phyloP scores from a whole-genome alignment of 352 stramenopile genomes.

The Phytophthora citrophthora region DNA sequence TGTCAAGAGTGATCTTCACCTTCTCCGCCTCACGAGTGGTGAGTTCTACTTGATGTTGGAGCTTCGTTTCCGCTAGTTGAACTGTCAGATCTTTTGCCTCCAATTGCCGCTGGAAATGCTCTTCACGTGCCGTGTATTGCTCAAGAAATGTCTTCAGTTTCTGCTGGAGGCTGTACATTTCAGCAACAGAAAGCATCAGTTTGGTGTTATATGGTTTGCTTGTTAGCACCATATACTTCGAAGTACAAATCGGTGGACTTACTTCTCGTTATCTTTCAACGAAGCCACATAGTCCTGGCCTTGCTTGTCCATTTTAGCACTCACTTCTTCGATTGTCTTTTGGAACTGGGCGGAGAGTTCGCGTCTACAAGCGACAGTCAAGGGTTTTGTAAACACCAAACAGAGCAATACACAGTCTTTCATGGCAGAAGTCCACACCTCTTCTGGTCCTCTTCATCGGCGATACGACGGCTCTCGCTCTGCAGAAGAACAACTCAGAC shows the following conservation, averaged over 20 bases:
- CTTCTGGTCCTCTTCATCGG: slow-evolving; percentile 86
- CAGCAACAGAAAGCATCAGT: neutral
- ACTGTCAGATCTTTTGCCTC: slow-evolving; percentile 85
- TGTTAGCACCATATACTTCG: neutral
- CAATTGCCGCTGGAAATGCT: slow-evolving; percentile 85
- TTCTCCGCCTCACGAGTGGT: slow-evolving; percentile 73
- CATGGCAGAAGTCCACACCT: slow-evolving; percentile 36
- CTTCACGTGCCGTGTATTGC: slow-evolving; percentile 79
- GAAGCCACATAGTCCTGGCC: slow-evolving; percentile 84
- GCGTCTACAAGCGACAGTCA: slow-evolving; percentile 37
- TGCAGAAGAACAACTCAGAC: slow-evolving; percentile 18
- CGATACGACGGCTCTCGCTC: slow-evolving; percentile 81
- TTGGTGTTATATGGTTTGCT: neutral
- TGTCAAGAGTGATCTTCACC: slow-evolving; percentile 80
- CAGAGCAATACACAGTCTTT: no score
- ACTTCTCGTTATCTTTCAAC: slow-evolving; percentile 88
- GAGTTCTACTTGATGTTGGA: slow-evolving; percentile 81
- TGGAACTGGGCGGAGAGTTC: slow-evolving; percentile 84
- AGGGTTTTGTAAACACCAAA: neutral
- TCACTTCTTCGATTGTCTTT: slow-evolving; percentile 89
- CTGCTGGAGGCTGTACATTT: slow-evolving; percentile 64
- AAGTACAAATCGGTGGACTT: slow-evolving; percentile 6
- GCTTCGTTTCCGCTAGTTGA: slow-evolving; percentile 82
- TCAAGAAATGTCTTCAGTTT: slow-evolving; percentile 87
- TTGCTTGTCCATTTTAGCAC: slow-evolving; percentile 89